Evolutionary conservation across 2,329 filamentous ascomycete species (phyloP), one percentile per base, ranked within the genome.

Genomic region (Claviceps sp.): DNA sequence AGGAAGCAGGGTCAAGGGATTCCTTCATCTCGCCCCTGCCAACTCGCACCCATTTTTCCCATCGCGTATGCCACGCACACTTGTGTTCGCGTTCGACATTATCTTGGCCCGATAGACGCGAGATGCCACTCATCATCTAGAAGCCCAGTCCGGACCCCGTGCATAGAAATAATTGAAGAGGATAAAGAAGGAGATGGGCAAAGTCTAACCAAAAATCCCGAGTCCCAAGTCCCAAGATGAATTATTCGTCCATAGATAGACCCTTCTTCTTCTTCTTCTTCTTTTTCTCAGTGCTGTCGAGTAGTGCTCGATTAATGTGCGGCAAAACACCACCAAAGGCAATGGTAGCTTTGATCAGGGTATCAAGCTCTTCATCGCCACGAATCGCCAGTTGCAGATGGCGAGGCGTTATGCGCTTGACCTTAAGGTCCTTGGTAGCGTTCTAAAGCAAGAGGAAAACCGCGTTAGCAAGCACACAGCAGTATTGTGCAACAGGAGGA

Each of bases 181-280:
- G 48, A 55, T 11, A 61, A 51, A 58, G 30, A 6, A 36, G 30
- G 5, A 36, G 42, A 3, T 13, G 20, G 24, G 36, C 37, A 26
- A 38, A 24, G 47, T 44, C 22, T 59, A 50, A 61, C 52, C 56
- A 55, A 52, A 53, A 54, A 54, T 54, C 40, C 41, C 43, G 48
- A 46, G 18, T 11, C 30, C 24, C 24, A 26, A 22, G 14, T 4
- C 26, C 14, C 34, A 4, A 41, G 42, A 20, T 6, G 44, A 30
- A 53, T 67, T 67, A 74, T 56, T 66, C 71, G 57, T 75, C 72
- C 51, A 72, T 63, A 34, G 72, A 69, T 68, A 75, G 75, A 61
- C 77, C 83, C 75, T 89, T 89, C 86, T 95, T 95, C 86, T 95
- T 95, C 86, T 95, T 95, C 74, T 95, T 87, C 73, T 95, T 89